These are phyloP conservation scores for Talaromyces sp. DNA, from an alignment of 2,329 filamentous ascomycete genomes.

Conservation along the genomic window DNA sequence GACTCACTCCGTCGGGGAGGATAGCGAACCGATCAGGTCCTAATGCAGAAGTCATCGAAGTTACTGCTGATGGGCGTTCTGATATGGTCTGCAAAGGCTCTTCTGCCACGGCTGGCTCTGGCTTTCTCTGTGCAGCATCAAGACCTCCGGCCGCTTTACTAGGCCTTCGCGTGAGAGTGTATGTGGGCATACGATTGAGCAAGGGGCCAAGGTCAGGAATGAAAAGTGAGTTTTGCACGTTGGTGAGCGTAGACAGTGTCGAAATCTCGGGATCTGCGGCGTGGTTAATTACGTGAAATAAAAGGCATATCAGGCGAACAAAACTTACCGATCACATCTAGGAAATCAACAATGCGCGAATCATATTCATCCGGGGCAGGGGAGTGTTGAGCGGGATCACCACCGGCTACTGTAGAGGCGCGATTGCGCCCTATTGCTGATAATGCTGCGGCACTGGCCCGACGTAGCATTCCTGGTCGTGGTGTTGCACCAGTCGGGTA, in stretches of 20 bases:
- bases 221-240: conserved; percentile 87
- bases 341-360: conserved; percentile 60
- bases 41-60: conserved; percentile 65
- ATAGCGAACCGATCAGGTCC: conserved; percentile 74
- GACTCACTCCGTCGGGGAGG: conserved; percentile 66
- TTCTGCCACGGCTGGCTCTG: conserved; percentile 19
- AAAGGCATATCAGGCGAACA: background rate
- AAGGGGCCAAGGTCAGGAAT: conserved; percentile 73
- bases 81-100: conserved; percentile 18
- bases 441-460: conserved; percentile 32
- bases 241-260: conserved; percentile 77
- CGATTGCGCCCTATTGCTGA: conserved; percentile 33
- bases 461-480: conserved; percentile 25
- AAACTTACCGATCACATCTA: conserved; percentile 64
- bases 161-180: conserved; percentile 60
- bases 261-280: conserved; percentile 71
- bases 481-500: background rate
- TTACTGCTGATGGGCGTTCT: conserved; percentile 34
- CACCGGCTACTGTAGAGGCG: conserved; percentile 29
- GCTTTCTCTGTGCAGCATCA: conserved; percentile 7
- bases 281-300: background rate
- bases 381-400: conserved; percentile 19
- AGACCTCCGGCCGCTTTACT: conserved; percentile 30
- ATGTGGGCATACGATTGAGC: conserved; percentile 75
- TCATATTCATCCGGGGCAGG: conserved; percentile 51